Base-by-base conservation (phyloP, 2,329 filamentous ascomycete genomes). In the Xylariaceae sp. region DNA sequence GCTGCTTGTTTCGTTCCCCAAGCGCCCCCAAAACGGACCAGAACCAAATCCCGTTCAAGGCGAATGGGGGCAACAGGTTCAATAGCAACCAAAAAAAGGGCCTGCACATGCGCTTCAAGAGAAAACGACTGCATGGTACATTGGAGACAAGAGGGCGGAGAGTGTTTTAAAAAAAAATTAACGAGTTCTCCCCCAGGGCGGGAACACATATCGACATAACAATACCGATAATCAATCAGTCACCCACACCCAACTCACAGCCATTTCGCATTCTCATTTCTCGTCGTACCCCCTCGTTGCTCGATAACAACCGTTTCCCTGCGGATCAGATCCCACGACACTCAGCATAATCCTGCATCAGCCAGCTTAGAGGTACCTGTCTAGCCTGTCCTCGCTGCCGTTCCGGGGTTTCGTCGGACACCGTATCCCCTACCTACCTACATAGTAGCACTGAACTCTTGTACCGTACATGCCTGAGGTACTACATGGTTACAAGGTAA, bases 261-360 rank as follows among this genome's bases (percentile, higher is more conserved):
- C n/a, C 38, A 38, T 43, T 37, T 18, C 33, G 22, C n/a, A 4
- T 32, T 22, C 19, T 19, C 43, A 16, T 15, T 19, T 28, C 19
- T 31, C 24, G 17, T 19, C 39, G 24, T 37, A 15, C 26, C 45
- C 39, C 43, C 48, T 47, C 41, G 46, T 48, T 52, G 44, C 52
- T 49, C 38, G 48, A 53, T 42, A 43, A 47, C 48, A 51, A 42
- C 47, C 41, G 36, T 37, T 37, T 34, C 34, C 42, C 44, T 50
- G 48, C 42, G 42, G 44, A 50, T 47, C 43, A 41, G 39, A 52
- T 54, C 45, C 50, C 43, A 46, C 49, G 36, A 43, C 44, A 16
- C 12, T 31, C 18, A 32, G 30, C 30, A 32, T 17, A 32, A 26
- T n/a, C 30, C 30, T 32, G 30, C 30, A 32, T 32, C 30, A 32